These are phyloP conservation scores for Pichia sp. DNA, from an alignment of 1,139 yeast genomes.

Conservation along the genomic window DNA sequence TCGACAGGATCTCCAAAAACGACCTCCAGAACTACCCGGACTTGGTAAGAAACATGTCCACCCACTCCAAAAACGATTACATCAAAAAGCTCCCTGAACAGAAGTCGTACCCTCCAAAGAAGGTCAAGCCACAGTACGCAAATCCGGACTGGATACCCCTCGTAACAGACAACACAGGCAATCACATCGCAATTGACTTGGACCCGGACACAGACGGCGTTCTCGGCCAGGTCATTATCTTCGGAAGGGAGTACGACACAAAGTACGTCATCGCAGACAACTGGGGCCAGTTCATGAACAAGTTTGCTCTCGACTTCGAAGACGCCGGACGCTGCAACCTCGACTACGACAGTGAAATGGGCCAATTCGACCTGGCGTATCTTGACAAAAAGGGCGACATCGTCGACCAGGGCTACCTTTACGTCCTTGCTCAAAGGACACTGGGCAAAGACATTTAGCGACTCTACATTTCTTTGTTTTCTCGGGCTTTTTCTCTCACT, in stretches of 20 bases:
- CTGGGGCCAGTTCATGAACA: conserved; percentile 49
- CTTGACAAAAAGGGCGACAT: conserved; percentile 44
- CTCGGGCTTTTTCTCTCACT: neutral
- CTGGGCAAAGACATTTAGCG: conserved; percentile 7
- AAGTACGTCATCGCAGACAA: conserved; percentile 50
- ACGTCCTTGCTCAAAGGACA: conserved; percentile 43
- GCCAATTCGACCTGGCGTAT: conserved; percentile 71
- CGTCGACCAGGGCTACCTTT: conserved; percentile 45
- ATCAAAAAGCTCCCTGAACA: conserved; percentile 49
- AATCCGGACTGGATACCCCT: conserved; percentile 90
- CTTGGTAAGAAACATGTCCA: conserved; percentile 16
- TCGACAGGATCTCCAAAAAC: conserved; percentile 11
- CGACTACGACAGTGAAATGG: conserved; percentile 85
- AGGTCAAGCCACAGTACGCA: conserved; percentile 70
- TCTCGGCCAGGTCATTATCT: conserved; percentile 64
- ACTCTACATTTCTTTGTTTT: neutral
- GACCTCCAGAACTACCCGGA: conserved; percentile 21
- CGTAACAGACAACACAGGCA: conserved; percentile 82
- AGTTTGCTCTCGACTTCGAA: conserved; percentile 46
- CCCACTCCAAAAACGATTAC: conserved; percentile 19
- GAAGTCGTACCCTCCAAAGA: conserved; percentile 67
- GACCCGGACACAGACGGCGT: conserved; percentile 75
- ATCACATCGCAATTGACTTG: conserved; percentile 83
- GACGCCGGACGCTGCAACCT: conserved; percentile 52
- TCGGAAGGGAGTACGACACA: conserved; percentile 60